These are phyloP conservation scores for Teunomyces kruisii DNA, from an alignment of 805 yeast species.

Conservation along the genomic window DNA sequence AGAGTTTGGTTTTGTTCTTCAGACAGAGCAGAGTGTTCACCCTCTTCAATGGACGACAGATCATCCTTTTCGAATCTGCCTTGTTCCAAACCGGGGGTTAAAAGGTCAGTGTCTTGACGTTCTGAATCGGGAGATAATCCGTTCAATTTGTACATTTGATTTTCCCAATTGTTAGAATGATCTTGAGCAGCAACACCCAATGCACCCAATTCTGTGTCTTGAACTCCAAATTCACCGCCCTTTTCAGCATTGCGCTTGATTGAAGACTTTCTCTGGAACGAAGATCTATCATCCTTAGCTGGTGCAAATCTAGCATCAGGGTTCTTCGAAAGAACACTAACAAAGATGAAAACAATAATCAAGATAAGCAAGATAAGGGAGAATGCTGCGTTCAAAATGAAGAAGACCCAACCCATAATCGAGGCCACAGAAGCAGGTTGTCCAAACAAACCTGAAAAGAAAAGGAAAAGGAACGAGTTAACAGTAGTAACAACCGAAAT, in stretches of 20 bases:
- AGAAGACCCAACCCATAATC: slow-evolving; percentile 90
- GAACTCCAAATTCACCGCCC: slow-evolving; percentile 4
- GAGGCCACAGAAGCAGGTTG: slow-evolving; percentile 79
- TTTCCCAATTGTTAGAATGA: slow-evolving; percentile 73
- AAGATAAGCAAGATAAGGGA: slow-evolving; percentile 69
- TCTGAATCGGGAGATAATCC: slow-evolving; percentile 23
- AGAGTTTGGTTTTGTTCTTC: slow-evolving; percentile 7
- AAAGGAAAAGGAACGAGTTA: slow-evolving; percentile 81
- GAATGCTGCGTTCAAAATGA: slow-evolving; percentile 85
- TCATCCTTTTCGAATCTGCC: slow-evolving; percentile 16
- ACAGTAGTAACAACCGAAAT: slow-evolving; percentile 70
- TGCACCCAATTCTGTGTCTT: slow-evolving; percentile 41
- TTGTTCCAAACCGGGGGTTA: slow-evolving; percentile 34
- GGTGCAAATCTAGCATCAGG: slow-evolving; percentile 89
- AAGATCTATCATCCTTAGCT: slow-evolving; percentile 87
- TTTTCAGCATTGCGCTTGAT: slow-evolving; percentile 17
- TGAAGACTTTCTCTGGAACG: slow-evolving; percentile 61
- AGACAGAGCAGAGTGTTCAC: slow-evolving; percentile 1
- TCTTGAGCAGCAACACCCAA: slow-evolving; percentile 82
- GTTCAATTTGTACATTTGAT: slow-evolving; percentile 54
- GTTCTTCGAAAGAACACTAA: slow-evolving; percentile 70
- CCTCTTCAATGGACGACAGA: background rate
- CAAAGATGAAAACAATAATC: slow-evolving; percentile 64
- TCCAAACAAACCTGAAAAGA: slow-evolving; percentile 80
- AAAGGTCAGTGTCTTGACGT: slow-evolving; percentile 16